These are phyloP conservation scores for Leccinum arenicola DNA, from an alignment of 768 basidiomycete species.

Conservation along the genomic window DNA sequence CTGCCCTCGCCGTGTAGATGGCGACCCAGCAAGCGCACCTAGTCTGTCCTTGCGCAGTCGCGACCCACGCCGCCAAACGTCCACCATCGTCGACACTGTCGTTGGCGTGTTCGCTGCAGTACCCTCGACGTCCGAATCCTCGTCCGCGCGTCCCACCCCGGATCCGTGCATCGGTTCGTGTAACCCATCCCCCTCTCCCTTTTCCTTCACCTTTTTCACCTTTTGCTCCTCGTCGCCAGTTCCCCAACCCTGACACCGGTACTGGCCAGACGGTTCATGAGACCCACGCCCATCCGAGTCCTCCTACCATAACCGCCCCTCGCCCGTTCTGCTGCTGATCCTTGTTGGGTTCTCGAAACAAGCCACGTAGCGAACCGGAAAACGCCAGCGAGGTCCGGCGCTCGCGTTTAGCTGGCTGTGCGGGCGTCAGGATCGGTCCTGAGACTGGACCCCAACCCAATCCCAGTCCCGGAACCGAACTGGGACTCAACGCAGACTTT, in stretches of 20 bases:
- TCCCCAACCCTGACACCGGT: background rate
- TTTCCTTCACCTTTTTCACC: slow-evolving; percentile 13
- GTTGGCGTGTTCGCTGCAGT: too few species aligned
- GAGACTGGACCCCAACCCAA: too few species aligned
- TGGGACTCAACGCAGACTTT: too few species aligned
- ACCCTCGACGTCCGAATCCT: slow-evolving; percentile 21
- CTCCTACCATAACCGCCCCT: too few species aligned
- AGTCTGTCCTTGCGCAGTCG: slow-evolving; percentile 21
- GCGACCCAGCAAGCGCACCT: too few species aligned
- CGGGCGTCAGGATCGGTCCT: too few species aligned
- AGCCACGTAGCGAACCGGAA: slow-evolving; percentile 9
- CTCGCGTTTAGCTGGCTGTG: too few species aligned
- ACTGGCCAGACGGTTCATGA: background rate
- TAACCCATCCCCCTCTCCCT: slow-evolving; percentile 21
- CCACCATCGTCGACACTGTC: background rate
- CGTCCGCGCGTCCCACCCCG: background rate
- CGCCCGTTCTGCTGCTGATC: too few species aligned
- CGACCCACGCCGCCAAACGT: background rate
- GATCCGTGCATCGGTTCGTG: slow-evolving; percentile 27
- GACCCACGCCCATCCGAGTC: too few species aligned
- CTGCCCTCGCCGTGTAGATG: background rate
- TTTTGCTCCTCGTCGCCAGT: background rate
- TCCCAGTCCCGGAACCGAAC: too few species aligned
- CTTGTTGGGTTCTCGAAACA: too few species aligned
- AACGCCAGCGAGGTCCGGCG: too few species aligned